Percentiles rank a stretch among this genome's conserved stretches.
Conservation (phyloP, 306 rosid species). For the Canavalia ensiformis region DNA sequence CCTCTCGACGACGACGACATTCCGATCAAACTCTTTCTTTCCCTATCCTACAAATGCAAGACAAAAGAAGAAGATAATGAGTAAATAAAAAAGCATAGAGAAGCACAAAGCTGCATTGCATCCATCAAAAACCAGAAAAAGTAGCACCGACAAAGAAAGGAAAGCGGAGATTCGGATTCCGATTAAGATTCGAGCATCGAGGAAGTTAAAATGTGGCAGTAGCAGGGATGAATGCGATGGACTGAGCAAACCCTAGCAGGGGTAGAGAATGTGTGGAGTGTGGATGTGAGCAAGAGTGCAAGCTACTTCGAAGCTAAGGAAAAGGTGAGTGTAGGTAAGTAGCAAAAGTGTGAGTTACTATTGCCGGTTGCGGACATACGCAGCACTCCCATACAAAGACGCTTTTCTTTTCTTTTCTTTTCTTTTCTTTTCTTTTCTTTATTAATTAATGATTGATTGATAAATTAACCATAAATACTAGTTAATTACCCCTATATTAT, state of each 20-base stretch:
- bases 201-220: conserved; percentile 1
- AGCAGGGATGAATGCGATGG: not conserved
- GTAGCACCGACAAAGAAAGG: not conserved
- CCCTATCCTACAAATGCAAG: not conserved
- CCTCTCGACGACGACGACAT: conserved; percentile 75
- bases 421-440: not conserved
- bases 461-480: too few relatives aligned
- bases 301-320: conserved; percentile 59
- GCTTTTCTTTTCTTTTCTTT: not conserved
- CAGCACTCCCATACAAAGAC: conserved; percentile 5
- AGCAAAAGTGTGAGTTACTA: conserved; percentile 3
- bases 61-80: not conserved
- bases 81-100: not conserved
- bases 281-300: not conserved
- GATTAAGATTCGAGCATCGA: conserved; percentile 30
- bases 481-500: not conserved
- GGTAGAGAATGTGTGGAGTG: not conserved
- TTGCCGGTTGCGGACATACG: conserved; percentile 10
- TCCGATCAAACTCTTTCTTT: not conserved
- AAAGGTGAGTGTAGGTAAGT: not conserved
- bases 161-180: not conserved
- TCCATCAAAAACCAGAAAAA: not conserved
- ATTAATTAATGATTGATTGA: too few relatives aligned
- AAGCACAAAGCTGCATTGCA: not conserved
- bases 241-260: conserved; percentile 61